Evolutionary conservation across 257 asterid genomes (phyloP), one percentile per base, ranked within the genome.

Genomic region (Apocynum venetum): DNA sequence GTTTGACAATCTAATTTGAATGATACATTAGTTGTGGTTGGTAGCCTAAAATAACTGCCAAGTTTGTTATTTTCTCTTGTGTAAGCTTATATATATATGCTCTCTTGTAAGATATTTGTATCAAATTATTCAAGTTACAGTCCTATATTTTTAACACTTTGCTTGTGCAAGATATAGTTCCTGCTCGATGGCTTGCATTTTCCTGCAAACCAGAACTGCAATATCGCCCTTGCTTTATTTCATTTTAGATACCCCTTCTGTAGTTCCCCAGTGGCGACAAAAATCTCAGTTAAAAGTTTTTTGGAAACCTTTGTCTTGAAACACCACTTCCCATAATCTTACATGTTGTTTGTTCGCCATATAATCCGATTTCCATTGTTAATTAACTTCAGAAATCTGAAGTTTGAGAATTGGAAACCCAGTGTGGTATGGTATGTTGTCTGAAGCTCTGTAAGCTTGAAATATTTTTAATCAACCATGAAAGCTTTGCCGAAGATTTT

Each of bases 121-220:
- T 25, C 31, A 25, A 25, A 25, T 25, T 25, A 25, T 25, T 25
- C 31, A 25, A 25, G 31, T 0, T 25, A 25, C 31, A 25, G 31
- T 25, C 31, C 31, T 25, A 25, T 25, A 25, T 25, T 25, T 25
- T 25, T 8, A 46, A 8, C 7, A 4, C 7, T 46, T 46, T 8
- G 4, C 19, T 53, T 77, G 68, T 77, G 31, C 59, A 68, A 66
- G 74, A 19, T 12, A 15, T 51, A 38, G 73, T 19, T 73, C 63
- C 75, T 31, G 17, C 35, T 25, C 49, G 43, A 76, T 63, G 52
- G 47, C 47, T 65, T 44, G 44, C 25, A 17, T 68, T 75, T 61
- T 46, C 20, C 49, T 49, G 41, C 51, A 51, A 14, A 14, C 19
- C 44, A 19, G 66, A 51, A 52, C 20, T 41, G 61, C 3, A 7